phyloP scores from a whole-genome alignment of 768 basidiomycete species.

The Kwoniella europaea region DNA sequence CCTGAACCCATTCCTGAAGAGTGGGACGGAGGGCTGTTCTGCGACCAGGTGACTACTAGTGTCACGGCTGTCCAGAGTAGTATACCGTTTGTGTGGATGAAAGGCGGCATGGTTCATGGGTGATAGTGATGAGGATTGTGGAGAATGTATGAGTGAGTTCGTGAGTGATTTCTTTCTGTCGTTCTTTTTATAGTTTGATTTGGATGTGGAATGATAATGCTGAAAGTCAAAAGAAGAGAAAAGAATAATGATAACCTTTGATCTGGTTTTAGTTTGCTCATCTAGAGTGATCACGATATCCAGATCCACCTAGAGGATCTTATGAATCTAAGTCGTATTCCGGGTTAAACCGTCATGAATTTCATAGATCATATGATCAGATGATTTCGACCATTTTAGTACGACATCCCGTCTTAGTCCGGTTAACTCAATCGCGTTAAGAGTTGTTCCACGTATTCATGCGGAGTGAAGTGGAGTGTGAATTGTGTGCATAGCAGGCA shows the following conservation, averaged over 20 bases:
- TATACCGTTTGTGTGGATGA: conserved; percentile 16
- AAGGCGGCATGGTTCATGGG: conserved; percentile 13
- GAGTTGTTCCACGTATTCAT: not conserved
- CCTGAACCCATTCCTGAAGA: conserved; percentile 5
- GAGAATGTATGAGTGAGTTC: not conserved
- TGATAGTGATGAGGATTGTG: not conserved
- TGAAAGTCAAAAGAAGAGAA: not conserved
- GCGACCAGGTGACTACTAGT: conserved; percentile 6
- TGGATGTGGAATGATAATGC: not conserved
- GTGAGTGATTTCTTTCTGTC: not conserved
- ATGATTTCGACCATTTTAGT: not conserved
- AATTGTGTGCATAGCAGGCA: no score
- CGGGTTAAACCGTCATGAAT: not conserved
- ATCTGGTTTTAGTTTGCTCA: no score
- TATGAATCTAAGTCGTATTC: not conserved
- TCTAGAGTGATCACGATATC: not conserved
- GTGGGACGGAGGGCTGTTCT: not conserved
- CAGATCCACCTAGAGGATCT: not conserved
- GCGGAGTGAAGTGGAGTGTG: not conserved
- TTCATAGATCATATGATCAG: not conserved
- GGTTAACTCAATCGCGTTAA: not conserved
- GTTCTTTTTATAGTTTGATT: not conserved
- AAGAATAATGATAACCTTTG: no score
- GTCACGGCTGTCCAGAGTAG: conserved; percentile 19
- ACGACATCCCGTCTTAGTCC: conserved; percentile 1